A percentile compares a stretch with the other conserved stretches of the same genome.
Conservation (phyloP, 192 early-diverging fungal genomes). For the Pilobolus umbonatus region DNA sequence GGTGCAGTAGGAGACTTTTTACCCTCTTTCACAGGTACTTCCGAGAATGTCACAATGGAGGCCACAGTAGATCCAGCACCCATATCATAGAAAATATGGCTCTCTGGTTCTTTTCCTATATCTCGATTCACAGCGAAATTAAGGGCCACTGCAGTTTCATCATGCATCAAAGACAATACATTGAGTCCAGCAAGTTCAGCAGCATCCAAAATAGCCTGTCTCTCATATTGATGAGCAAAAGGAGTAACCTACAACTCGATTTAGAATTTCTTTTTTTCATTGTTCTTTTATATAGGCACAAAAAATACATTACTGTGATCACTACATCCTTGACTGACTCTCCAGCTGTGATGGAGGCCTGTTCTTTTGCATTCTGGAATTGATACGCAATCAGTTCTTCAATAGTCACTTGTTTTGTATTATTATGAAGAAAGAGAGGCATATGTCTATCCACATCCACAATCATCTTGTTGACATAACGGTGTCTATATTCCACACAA, state of each 20-base stretch:
- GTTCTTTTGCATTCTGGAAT: constrained; percentile 80
- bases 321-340: constrained; percentile 82
- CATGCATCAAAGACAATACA: constrained; percentile 82
- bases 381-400: constrained; percentile 95
- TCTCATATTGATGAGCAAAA: constrained; percentile 86
- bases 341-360: constrained; percentile 72
- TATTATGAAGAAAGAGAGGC: constrained; percentile 63
- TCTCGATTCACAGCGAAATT: constrained; percentile 81
- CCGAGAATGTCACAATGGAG: constrained; percentile 76
- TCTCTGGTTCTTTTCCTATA: constrained; percentile 59
- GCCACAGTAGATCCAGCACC: constrained; percentile 93
- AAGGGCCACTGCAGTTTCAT: constrained; percentile 92
- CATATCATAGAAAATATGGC: constrained; percentile 97
- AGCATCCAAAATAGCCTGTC: constrained; percentile 89
- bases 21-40: constrained; percentile 53
- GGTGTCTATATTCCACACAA: constrained; percentile 65
- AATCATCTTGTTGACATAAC: constrained; percentile 77
- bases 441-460: constrained; percentile 60
- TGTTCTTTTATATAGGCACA: neutral
- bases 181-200: constrained; percentile 85
- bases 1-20: constrained; percentile 41
- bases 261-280: neutral
- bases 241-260: constrained; percentile 68
- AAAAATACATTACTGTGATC: constrained; percentile 64
- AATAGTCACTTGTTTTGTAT: constrained; percentile 51